A percentile compares a stretch with the other conserved stretches of the same genome.
phyloP scores from a whole-genome alignment of 768 basidiomycete genomes.

The Rhodotorula toruloides region DNA sequence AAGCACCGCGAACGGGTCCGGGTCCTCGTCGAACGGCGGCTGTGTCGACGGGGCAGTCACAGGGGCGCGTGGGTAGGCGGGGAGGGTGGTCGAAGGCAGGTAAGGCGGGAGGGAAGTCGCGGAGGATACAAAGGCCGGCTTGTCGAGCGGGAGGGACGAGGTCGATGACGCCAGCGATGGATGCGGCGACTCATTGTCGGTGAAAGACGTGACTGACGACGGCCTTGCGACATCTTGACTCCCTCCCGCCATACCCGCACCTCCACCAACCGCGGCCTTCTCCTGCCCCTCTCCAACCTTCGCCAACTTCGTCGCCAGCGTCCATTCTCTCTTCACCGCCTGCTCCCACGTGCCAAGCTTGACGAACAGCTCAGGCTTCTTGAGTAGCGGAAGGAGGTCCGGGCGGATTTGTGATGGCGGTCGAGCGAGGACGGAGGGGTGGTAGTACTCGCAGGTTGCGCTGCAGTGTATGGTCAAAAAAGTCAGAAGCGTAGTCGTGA shows the following conservation, averaged over 20 bases:
- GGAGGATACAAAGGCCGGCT: too few species aligned
- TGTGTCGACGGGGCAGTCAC: too few species aligned
- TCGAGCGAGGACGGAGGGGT: constrained; percentile 6
- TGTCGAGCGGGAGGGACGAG: too few species aligned
- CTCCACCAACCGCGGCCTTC: neutral
- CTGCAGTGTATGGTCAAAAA: neutral
- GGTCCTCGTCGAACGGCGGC: too few species aligned
- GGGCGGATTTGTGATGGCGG: constrained; percentile 10
- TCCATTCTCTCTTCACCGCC: neutral
- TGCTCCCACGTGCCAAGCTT: neutral
- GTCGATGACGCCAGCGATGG: too few species aligned
- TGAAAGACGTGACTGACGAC: constrained; percentile 3
- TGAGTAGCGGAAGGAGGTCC: constrained; percentile 25
- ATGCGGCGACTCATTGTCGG: constrained; percentile 2
- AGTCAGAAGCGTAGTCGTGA: neutral
- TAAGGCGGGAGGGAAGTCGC: too few species aligned
- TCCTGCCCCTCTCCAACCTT: too few species aligned
- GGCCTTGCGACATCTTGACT: too few species aligned
- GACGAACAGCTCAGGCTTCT: neutral
- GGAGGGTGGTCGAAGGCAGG: too few species aligned
- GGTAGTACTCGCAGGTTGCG: neutral
- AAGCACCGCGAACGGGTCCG: too few species aligned
- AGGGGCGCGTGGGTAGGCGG: too few species aligned
- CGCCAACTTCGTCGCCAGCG: neutral
- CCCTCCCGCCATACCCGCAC: neutral